Evolutionary conservation across 176 grass and related monocot genomes (phyloP).

Genomic region (Puya raimondii): DNA sequence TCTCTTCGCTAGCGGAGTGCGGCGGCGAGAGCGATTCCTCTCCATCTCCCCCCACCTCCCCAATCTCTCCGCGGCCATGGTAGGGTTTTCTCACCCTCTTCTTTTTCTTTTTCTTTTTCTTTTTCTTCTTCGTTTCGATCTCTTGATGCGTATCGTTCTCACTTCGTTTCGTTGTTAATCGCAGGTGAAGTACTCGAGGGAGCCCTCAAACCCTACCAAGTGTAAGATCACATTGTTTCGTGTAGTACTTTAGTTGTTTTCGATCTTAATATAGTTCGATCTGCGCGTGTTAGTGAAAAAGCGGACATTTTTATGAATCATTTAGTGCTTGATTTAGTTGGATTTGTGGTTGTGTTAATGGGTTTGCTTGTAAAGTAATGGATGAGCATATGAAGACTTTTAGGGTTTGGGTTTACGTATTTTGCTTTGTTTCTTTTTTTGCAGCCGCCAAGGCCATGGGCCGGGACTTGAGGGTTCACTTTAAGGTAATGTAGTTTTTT

Average conservation of each 20-base stretch:
- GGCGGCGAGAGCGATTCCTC: too few species aligned
- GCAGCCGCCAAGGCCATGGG: constrained; percentile 86
- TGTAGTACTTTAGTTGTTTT: background rate
- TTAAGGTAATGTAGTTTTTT: constrained; percentile 41
- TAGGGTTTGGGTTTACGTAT: background rate
- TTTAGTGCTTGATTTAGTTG: too few species aligned
- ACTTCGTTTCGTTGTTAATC: background rate
- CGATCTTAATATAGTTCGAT: background rate
- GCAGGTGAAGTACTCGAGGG: constrained; percentile 75
- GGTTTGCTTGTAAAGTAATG: too few species aligned
- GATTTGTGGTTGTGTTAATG: too few species aligned
- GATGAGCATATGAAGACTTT: too few species aligned
- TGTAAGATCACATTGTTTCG: constrained; percentile 34
- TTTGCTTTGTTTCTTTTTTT: background rate
- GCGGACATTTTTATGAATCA: too few species aligned
- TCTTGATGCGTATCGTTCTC: background rate
- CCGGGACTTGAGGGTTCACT: constrained; percentile 76
- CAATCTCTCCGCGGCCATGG: background rate
- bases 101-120: background rate
- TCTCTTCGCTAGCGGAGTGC: too few species aligned
- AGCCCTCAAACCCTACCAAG: constrained; percentile 53
- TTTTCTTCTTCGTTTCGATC: background rate
- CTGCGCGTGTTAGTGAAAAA: background rate
- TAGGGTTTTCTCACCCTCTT: background rate
- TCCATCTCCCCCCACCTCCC: background rate